Percentiles rank a stretch among this genome's conserved stretches.
Conservation (phyloP, 2,329 filamentous ascomycete species). For the Neonectria ditissima region DNA sequence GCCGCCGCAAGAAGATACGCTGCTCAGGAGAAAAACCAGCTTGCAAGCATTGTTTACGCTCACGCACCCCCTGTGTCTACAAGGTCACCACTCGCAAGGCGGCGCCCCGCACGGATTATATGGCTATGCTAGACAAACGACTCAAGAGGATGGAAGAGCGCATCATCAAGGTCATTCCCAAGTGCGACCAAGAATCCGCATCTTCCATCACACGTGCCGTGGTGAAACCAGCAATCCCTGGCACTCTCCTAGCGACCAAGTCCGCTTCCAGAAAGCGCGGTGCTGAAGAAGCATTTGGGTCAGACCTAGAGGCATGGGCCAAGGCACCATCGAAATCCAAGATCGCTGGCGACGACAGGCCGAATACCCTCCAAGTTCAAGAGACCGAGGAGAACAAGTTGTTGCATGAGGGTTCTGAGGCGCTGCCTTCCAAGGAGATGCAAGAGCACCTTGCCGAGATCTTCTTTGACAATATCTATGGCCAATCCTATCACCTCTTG, state of each 20-base stretch:
- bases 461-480: conserved; percentile 96
- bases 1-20: conserved; percentile 95
- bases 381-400: conserved; percentile 81
- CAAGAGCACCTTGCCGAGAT: conserved; percentile 95
- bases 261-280: conserved; percentile 80
- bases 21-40: conserved; percentile 98
- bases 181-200: conserved; percentile 78
- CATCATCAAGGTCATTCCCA: conserved; percentile 95
- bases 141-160: conserved; percentile 97
- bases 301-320: conserved; percentile 85
- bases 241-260: conserved; percentile 59
- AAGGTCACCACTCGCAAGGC: conserved; percentile 96
- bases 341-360: conserved; percentile 55
- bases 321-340: conserved; percentile 66
- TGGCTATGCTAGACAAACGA: conserved; percentile 98
- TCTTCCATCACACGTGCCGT: conserved; percentile 80
- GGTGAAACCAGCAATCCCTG: conserved; percentile 81
- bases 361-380: conserved; percentile 67
- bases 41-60: conserved; percentile 94
- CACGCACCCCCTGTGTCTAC: conserved; percentile 95
- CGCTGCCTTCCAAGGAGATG: conserved; percentile 84
- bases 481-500: conserved; percentile 92
- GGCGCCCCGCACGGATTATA: conserved; percentile 94
- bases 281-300: conserved; percentile 88
- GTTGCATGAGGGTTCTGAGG: conserved; percentile 83